Base-by-base conservation (phyloP, 306 rosid species). In the Oemleria cerasiformis region DNA sequence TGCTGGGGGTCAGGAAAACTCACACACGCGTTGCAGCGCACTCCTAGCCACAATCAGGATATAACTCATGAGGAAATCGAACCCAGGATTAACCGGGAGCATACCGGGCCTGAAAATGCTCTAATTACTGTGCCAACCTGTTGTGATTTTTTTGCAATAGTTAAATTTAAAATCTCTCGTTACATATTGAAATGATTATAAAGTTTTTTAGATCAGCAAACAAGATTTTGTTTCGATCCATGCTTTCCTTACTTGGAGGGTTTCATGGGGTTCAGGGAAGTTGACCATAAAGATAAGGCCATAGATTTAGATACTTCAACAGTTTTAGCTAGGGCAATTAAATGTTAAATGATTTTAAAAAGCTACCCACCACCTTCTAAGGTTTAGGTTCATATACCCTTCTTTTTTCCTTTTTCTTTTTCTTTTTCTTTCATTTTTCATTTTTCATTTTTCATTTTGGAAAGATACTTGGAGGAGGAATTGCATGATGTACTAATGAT, bases 401-500 rank as follows among this genome's bases (percentile, higher is more conserved):
- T 57, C 25, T 45, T 23, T 57, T 8, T 19, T 53, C 15, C 30
- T 51, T 21, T 13, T 68, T 9, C 2, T 55, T 58, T 23, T 56
- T 56, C 16, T 11, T 25, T 56, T 56, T 30, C 21, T 70, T 20
- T 11, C n/a, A 53, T 53, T 53, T 39, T 16, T 25, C 36, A 14
- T 38, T 57, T 7, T 16, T 17, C 43, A 51, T 48, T 53, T 71
- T 72, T 69, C 62, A 78, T 65, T 63, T 67, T 50, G 73, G 68
- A 80, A 80, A 80, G 64, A 54, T 54, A 62, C 36, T 54, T 8
- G 12, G 36, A 30, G 59, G 68, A 70, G 60, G 72, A 75, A 79
- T 55, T 84, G 73, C 75, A 74, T 81, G 56, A 74, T 56, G 56
- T 38, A 16, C 54, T 59, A 79, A 78, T 81, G 63, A 78, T 72